Evolutionary conservation across 495 filamentous ascomycete genomes (phyloP), one percentile per base, ranked within the genome.

Genomic region (Aeminium ludgeri): DNA sequence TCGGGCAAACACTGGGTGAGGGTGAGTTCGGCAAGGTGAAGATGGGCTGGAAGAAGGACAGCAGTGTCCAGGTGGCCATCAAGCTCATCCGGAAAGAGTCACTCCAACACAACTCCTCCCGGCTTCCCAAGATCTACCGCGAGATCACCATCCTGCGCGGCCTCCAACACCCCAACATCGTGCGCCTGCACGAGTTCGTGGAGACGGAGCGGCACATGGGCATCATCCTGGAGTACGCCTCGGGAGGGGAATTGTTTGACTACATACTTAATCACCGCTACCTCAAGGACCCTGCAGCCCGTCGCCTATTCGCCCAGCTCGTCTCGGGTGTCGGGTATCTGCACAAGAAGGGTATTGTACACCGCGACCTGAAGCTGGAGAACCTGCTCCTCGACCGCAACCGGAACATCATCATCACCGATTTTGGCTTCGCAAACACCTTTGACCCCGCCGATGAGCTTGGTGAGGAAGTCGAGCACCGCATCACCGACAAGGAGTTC

Each of bases 11-110:
- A n/a, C 76, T 99, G 20, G 89, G 89, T 36, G 89, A 96, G 64
- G 89, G 89, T 25, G 89, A 99, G 54, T 99, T 99, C 57, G 89
- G 89, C 38, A 99, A 99, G 55, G 89, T 99, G 51, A 96, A 95
- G 59, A 71, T 99, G 52, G 89, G 89, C n/a, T 99, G 91, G 89
- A 96, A 93, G 62, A 76, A 80, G 56, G 86, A 94, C 59, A 85
- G 84, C 20, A 86, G 80, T 43, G 78, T 93, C 11, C 70, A 97
- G 66, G 89, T 99, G 44, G 89, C 89, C 45, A 93, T 99, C 65
- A 99, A 99, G 59, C 78, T 99, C 46, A 96, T 99, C 55, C 80
- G 87, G 30, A 72, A 85, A 34, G 89, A 96, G 52, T 76, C 74
- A 10, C 66, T 99, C 20, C 85, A 83, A 17, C 74, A 73, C 25